Evolutionary conservation across 176 grass and related monocot species (phyloP).

Genomic region (Otatea glauca): DNA sequence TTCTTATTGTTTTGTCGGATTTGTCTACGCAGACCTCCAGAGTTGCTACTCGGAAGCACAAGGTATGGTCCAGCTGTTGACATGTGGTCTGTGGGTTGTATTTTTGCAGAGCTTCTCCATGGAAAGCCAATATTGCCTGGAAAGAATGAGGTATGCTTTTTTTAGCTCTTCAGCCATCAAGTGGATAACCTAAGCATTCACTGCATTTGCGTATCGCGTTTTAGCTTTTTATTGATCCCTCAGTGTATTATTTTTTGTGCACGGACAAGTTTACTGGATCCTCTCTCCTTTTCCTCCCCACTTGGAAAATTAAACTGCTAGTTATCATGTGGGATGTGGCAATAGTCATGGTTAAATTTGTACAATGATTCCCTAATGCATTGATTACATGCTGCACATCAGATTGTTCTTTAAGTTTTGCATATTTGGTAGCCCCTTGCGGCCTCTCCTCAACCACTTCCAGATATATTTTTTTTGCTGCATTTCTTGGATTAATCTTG

Average conservation of each 20-base stretch:
- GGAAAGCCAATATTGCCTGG: constrained; percentile 92
- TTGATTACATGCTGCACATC: background rate
- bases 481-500: background rate
- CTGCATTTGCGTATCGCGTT: background rate
- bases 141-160: constrained; percentile 81
- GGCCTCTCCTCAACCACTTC: background rate
- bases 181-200: constrained; percentile 19
- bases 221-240: background rate
- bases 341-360: background rate
- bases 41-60: constrained; percentile 85
- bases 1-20: too few species aligned
- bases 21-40: constrained; percentile 49
- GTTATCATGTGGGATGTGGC: background rate
- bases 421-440: background rate
- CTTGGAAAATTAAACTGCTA: background rate
- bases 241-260: background rate
- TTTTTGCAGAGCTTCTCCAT: constrained; percentile 95
- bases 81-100: constrained; percentile 98
- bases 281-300: background rate
- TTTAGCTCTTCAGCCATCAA: background rate
- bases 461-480: background rate
- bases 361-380: background rate
- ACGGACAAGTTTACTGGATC: background rate
- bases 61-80: constrained; percentile 92
- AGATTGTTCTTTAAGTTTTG: background rate